Base-by-base conservation (phyloP, 805 yeast species). In the Metschnikowia orientalis region DNA sequence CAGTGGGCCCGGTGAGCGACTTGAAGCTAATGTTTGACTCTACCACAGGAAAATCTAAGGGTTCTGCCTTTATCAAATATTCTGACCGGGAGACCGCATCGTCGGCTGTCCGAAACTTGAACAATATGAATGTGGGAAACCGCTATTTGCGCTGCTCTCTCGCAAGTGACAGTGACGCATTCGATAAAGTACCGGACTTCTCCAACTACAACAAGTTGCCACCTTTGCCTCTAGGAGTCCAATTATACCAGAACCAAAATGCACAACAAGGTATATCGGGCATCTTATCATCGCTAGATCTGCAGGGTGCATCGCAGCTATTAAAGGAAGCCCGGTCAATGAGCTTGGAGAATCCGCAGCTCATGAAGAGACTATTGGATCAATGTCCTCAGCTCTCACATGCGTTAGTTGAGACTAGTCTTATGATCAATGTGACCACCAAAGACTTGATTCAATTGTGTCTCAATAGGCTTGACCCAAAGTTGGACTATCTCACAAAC, bases 31-130 rank as follows among this genome's bases (percentile, higher is more conserved):
- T 86, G 56, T 86, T 89, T 54, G 97, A 90, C 55, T 80, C 84
- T 26, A 79, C 79, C 34, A 88, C 95, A 0, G 97, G 97, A 2
- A 80, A 79, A 51, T 85, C 95, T 6, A 87, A 82, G 56, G 97
- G 97, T 2, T 85, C 79, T 51, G 95, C 95, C 4, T 85, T 84
- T 49, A 81, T 90, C 11, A 89, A 83, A 48, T 90, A 83, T 54
- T 73, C 71, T 30, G 94, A 90, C 54, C 63, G 74, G 8, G 95
- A 85, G 47, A 83, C 95, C 0, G 95, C 96, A 4, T 77, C 85
- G 2, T 79, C 90, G 12, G 97, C 97, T 0, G 95, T 88, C 17
- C 67, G 97, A 41, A 90, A 90, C 59, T 63, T 90, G 42, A 84
- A 85, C 56, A 82, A 85, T 43, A 81, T 80, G 58, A 70, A 73